Conservation (phyloP, 495 filamentous ascomycete species). For the Aspergillus affinis region DNA sequence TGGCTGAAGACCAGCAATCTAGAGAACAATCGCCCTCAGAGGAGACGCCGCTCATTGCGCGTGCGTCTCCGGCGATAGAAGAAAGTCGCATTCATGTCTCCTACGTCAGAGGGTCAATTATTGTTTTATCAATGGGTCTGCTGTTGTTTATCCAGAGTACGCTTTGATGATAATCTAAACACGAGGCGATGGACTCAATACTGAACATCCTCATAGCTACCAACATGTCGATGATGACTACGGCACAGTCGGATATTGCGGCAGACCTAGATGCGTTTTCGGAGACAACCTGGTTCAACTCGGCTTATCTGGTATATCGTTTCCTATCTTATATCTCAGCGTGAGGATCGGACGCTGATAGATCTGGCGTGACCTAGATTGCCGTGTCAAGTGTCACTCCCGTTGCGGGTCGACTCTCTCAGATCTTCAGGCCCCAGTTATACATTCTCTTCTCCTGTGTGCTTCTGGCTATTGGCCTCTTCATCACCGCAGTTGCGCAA, state of each 20-base stretch:
- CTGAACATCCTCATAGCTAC: slow-evolving; percentile 41
- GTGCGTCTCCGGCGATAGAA: neutral
- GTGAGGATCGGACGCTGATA: neutral
- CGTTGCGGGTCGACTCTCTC: slow-evolving; percentile 62
- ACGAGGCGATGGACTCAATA: neutral
- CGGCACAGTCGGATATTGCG: slow-evolving; percentile 70
- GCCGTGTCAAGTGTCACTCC: slow-evolving; percentile 66
- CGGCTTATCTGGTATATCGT: slow-evolving; percentile 55
- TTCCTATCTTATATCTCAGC: neutral
- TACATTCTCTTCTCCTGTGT: slow-evolving; percentile 57
- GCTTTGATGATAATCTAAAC: neutral
- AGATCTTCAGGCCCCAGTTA: slow-evolving; percentile 63
- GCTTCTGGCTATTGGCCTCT: slow-evolving; percentile 58
- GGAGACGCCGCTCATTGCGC: neutral
- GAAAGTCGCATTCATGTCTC: slow-evolving; percentile 11
- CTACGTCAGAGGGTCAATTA: slow-evolving; percentile 11
- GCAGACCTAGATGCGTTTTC: slow-evolving; percentile 70
- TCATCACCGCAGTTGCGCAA: slow-evolving; percentile 59
- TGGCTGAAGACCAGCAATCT: neutral
- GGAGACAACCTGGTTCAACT: slow-evolving; percentile 72
- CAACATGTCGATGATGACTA: slow-evolving; percentile 77
- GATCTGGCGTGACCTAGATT: slow-evolving; percentile 45
- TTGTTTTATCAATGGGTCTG: slow-evolving; percentile 17
- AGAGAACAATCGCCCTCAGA: neutral
- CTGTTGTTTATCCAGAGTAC: slow-evolving; percentile 22